Base-by-base conservation (phyloP, 495 filamentous ascomycete genomes). In the Talaromyces wortmannii region DNA sequence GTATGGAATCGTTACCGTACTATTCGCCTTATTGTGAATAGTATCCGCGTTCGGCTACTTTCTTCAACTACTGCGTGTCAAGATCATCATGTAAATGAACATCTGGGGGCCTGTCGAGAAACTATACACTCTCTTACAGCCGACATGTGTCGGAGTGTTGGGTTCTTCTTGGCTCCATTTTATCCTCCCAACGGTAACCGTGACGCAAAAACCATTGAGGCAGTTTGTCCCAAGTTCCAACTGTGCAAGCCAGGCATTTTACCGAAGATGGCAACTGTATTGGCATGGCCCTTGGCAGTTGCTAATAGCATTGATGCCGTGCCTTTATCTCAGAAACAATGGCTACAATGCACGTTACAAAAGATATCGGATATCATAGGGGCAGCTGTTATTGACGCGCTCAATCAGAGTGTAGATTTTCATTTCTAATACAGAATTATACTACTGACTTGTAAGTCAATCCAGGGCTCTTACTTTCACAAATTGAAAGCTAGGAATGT, bases 211-310 rank as follows among this genome's bases (percentile, higher is more conserved):
- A 40, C 1, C 13, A 40, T 1, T 5, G 36, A 40, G 36, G 5
- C 36, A 13, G 36, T 13, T 13, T 40, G 2, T 40, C 13, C 36
- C 8, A 13, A 40, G 13, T 13, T 40, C 23, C 23, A 23, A 23
- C 4, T 23, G 1, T 23, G 23, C 8, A 13, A 40, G 2, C 2
- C 36, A 8, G 5, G 36, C 36, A 40, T 40, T 40, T 10, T 40
- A 13, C 13, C 62, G 2, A 65, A 58, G 53, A 43, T 64, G 23
- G 64, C 57, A 11, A 52, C 48, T 12, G 45, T 67, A 0, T 36
- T 67, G 13, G 58, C 61, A 15, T 70, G 65, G 67, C 63, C 67
- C 18, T 51, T 70, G 7, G 49, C 59, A 8, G 52, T 70, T 12
- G 65, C 59, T 48, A 31, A 62, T 16, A 59, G 57, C 36, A 58